Conservation (phyloP, 2,329 filamentous ascomycete species). For the Lasiodiplodia theobromae region DNA sequence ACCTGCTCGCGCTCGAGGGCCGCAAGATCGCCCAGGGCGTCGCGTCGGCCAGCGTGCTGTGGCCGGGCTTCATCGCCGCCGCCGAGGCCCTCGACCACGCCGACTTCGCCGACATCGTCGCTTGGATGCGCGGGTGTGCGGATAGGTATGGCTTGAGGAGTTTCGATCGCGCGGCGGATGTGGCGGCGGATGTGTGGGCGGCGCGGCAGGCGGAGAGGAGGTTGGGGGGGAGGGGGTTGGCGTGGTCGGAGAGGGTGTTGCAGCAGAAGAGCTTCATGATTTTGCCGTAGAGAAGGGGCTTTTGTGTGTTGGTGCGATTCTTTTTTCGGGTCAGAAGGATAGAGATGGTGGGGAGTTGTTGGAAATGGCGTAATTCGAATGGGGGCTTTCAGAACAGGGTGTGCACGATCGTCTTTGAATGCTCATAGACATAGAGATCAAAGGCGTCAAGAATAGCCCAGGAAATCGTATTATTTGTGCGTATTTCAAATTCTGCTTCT, state of each 20-base stretch:
- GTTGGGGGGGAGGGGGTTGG: not conserved
- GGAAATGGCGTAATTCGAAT: not conserved
- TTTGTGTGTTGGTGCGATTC: too few species aligned
- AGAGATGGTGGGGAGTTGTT: not conserved
- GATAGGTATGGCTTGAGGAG: constrained; percentile 5
- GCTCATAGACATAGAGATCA: too few species aligned
- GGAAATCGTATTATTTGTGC: too few species aligned
- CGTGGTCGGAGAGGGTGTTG: constrained; percentile 16
- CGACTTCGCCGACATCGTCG: not conserved
- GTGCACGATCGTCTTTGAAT: not conserved
- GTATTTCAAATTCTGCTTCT: not conserved
- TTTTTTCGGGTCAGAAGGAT: not conserved
- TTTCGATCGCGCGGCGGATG: constrained; percentile 17
- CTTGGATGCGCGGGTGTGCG: constrained; percentile 13
- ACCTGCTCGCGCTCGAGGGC: constrained; percentile 18
- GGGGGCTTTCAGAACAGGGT: too few species aligned
- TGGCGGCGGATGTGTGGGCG: constrained; percentile 7
- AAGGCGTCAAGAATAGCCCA: too few species aligned
- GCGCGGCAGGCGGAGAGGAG: not conserved
- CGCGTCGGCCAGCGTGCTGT: constrained; percentile 5
- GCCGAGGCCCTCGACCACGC: constrained; percentile 11
- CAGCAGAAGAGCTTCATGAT: constrained; percentile 24
- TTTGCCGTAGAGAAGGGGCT: not conserved
- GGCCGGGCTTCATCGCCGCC: constrained; percentile 24
- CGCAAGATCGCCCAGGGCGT: constrained; percentile 9